Evolutionary conservation across 768 basidiomycete species (phyloP).

Genomic region (Amanita jacksonii): DNA sequence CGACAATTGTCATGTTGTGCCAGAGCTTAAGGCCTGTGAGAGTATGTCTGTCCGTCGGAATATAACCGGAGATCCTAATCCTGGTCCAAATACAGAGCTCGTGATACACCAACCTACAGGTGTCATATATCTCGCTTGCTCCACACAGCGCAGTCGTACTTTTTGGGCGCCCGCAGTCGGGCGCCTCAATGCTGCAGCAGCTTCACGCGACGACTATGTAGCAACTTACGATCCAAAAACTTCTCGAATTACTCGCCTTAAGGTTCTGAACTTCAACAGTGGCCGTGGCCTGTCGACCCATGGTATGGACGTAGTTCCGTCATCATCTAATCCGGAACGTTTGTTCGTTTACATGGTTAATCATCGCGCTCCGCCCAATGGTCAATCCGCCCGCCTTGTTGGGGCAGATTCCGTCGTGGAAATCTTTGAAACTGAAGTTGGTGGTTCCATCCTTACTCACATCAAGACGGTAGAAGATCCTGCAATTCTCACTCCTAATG

Average conservation of each 20-base stretch:
- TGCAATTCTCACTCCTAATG: slow-evolving; percentile 57
- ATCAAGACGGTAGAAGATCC: slow-evolving; percentile 49
- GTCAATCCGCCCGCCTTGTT: slow-evolving; percentile 24
- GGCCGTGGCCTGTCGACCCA: slow-evolving; percentile 44
- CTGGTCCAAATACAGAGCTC: too few species aligned
- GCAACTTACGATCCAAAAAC: slow-evolving; percentile 48
- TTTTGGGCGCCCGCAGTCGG: slow-evolving; percentile 42
- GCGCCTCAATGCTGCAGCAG: slow-evolving; percentile 28
- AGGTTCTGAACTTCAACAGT: slow-evolving; percentile 28
- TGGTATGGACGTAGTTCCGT: slow-evolving; percentile 61
- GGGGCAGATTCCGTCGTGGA: slow-evolving; percentile 72
- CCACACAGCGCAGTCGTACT: slow-evolving; percentile 34
- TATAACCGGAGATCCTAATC: too few species aligned
- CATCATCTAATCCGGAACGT: slow-evolving; percentile 32
- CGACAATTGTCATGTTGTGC: slow-evolving; percentile 36
- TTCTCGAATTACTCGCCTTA: slow-evolving; percentile 34
- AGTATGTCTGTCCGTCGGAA: slow-evolving; percentile 36
- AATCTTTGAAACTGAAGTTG: slow-evolving; percentile 48
- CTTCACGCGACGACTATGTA: slow-evolving; percentile 41
- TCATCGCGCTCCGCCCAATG: slow-evolving; percentile 45
- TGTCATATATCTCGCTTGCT: slow-evolving; percentile 55
- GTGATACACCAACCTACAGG: slow-evolving; percentile 51
- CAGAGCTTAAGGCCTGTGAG: slow-evolving; percentile 58
- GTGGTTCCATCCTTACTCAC: slow-evolving; percentile 36
- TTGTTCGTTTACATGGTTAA: slow-evolving; percentile 67